Evolutionary conservation across 768 basidiomycete genomes (phyloP), one percentile per base, ranked within the genome.

Genomic region (Boletus sensibilis): DNA sequence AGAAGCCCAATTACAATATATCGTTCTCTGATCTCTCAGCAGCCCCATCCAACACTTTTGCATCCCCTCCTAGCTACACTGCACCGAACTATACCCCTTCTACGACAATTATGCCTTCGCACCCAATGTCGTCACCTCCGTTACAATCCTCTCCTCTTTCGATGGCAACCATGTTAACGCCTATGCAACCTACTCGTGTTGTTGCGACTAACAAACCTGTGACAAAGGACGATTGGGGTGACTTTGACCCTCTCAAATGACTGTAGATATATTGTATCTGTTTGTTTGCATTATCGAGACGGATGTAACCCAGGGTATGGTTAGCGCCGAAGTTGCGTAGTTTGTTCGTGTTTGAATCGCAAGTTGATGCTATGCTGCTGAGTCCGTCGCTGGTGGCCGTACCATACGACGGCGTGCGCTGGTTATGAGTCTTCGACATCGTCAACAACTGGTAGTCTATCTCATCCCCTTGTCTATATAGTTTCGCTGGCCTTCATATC

Each of bases 211-310:
- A 76, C 16, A 84, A 83, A 59, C 79, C 76, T 45, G 62, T 79
- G 14, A 79, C 83, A 33, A 87, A 86, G 62, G 80, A 85, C 60
- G 85, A 85, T 56, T 91, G 88, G 87, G 83, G 83, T 23, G 91
- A 90, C 68, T 93, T 93, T 66, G 91, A 93, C 75, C 91, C 91
- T 13, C 70, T 72, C 29, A 72, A 56, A 43, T 73, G 52, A 70
- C 39, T 23, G 46, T 57, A 27, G 52, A 54, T 37, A 27, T 41
- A 51, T 10, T 29, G 53, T 64, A 53, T 45, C 29, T 53, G 20
- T 35, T 29, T n/a, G 37, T 33, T 41, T 50, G 37, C 21, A 44
- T 33, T 37, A 14, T 11, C 11, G 21, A 13, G 21, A 21, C 18
- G 7, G 1, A 12, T n/a, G 29, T 35, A n/a, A 21, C 2, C 33